Evolutionary conservation across 352 stramenopile species (phyloP).

Genomic region (Globisporangium apiculatum): DNA sequence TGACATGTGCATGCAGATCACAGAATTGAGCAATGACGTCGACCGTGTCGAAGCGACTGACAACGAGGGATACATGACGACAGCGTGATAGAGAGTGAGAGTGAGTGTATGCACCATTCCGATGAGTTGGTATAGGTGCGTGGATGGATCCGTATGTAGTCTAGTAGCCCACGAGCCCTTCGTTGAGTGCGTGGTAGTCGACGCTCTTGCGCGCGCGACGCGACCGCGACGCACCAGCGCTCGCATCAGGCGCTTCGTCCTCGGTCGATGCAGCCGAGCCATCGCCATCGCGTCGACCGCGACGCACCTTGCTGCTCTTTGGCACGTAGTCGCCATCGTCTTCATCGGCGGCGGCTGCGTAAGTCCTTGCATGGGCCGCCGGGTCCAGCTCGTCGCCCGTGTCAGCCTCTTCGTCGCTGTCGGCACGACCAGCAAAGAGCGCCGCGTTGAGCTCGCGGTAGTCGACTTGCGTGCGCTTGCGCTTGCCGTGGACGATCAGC

Average conservation of each 20-base stretch:
- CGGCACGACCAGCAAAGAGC: conserved; percentile 60
- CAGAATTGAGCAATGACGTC: background rate
- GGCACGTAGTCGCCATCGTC: conserved; percentile 13
- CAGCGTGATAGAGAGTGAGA: background rate
- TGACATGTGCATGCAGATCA: conserved; percentile 13
- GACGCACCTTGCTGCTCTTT: background rate
- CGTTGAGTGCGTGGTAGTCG: conserved; percentile 59
- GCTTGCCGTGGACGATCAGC: conserved; percentile 65
- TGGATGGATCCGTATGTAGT: background rate
- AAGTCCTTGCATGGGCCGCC: background rate
- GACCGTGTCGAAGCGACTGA: background rate
- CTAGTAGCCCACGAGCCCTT: conserved; percentile 28
- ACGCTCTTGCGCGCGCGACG: conserved; percentile 26
- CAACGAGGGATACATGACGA: background rate
- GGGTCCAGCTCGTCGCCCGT: conserved; percentile 11
- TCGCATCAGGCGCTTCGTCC: background rate
- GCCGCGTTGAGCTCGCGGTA: conserved; percentile 76
- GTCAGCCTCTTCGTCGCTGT: conserved; percentile 48
- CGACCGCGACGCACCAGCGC: conserved; percentile 2
- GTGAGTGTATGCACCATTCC: too few relatives aligned
- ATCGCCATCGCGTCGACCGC: background rate
- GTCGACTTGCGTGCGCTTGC: conserved; percentile 71
- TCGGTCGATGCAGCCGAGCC: background rate
- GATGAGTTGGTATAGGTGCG: too few relatives aligned
- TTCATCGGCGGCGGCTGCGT: conserved; percentile 12